Base-by-base conservation (phyloP, 805 yeast species). In the Candida ulmi region DNA sequence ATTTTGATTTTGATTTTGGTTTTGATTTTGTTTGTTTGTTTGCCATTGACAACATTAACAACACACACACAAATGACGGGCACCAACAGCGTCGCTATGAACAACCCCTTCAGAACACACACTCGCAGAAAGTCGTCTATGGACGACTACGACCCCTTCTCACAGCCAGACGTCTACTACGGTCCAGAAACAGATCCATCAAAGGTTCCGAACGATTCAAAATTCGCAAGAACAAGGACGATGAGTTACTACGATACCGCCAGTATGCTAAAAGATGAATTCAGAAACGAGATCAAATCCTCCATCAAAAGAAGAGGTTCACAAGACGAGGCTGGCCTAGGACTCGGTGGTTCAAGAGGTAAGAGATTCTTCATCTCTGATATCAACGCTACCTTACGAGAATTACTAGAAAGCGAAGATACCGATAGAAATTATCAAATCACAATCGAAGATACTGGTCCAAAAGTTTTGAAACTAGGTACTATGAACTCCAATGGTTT, bases 401-500 rank as follows among this genome's bases (percentile, higher is more conserved):
- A 83, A 46, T 68, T 90, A 33, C 65, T 88, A 41, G 72, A 69
- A 24, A 77, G 74, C 48, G 96, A 88, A 58, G 96, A 88, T 57
- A 88, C 96, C 3, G 95, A 90, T 61, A 69, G 71, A 38, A 82
- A 90, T 57, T 80, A 63, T 58, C 96, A 90, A 60, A 88, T 85
- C 55, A 85, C 95, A 8, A 79, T 85, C 36, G 95, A 85, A 51
- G 95, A 86, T 54, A 75, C 76, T 3, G 95, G 95, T 1, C 93
- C 95, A 4, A 85, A 85, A 56, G 87, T 81, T n/a, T 64, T 85
- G 43, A 74, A 76, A 50, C 66, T 86, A 12, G 93, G 93, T 8
- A 87, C 97, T 2, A 87, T 81, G 28, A 84, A 85, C 55, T 87
- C 95, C 4, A 77, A 80, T 52, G 97, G 96, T 2, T 86, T 63